Evolutionary conservation across 2,329 filamentous ascomycete species (phyloP), one percentile per base, ranked within the genome.

Genomic region (Penicillium sp.): DNA sequence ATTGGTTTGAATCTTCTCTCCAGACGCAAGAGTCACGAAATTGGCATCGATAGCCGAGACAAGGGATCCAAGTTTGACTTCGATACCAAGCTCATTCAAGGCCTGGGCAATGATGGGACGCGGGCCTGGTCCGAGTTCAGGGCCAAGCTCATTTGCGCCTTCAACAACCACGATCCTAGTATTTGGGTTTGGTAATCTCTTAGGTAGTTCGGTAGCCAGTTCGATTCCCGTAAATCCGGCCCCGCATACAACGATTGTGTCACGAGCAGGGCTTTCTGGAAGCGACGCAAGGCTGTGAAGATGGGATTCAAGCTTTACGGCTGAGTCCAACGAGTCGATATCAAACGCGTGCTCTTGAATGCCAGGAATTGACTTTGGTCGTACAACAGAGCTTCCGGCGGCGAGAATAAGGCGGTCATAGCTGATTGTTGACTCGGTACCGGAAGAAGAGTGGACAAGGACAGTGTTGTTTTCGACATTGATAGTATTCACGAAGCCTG

Each of bases 321-420:
- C 71, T 1, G 58, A 59, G 0, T 63, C 46, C 0, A 76, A 29
- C 0, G 65, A 62, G 42, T 77, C 74, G 11, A 77, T 62, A 24
- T 71, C 63, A 44, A 77, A 77, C 0, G 66, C 61, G 51, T 76
- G 52, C 19, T 74, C 21, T 0, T 56, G n/a, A 1, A 76, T 61
- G 0, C 75, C 73, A 0, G 57, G 0, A 1, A 76, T 59, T 4
- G 39, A 18, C 0, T 49, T 45, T 0, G 75, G 74, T 3, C 58
- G 64, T 0, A 64, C 40, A 2, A 77, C 55, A 2, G 55, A 42
- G 42, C 75, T 77, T 1, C 75, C 74, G 0, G 73, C 69, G 0
- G 75, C 73, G 0, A 77, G 54, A 1, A 77, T 58, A 2, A 77
- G 67, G 1, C 71, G 65, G 46, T 71, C 62, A 21, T 74, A 77